phyloP scores from a whole-genome alignment of 1,284 basidiomycete genomes.

The Rhodotorula mucilaginosa region DNA sequence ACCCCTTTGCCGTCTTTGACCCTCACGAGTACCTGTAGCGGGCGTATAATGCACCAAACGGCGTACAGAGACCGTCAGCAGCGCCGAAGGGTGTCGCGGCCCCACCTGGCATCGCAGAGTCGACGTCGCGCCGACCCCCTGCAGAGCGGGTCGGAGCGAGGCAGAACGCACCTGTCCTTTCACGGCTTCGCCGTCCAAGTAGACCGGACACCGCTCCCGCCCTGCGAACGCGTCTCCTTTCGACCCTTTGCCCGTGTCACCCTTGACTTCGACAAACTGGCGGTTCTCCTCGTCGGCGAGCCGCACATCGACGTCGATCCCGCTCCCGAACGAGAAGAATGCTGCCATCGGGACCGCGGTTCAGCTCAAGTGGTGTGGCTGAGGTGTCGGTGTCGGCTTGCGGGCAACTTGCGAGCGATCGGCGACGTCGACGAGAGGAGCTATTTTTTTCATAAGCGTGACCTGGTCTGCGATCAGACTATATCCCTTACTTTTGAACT shows the following conservation, averaged over 20 bases:
- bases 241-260: conserved; percentile 60
- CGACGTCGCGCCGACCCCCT: background rate
- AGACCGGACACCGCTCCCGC: conserved; percentile 80
- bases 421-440: background rate
- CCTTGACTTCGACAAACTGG: conserved; percentile 64
- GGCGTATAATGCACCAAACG: background rate
- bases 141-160: background rate
- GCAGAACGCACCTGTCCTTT: conserved; percentile 69
- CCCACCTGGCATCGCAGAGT: conserved; percentile 6
- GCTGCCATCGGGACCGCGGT: conserved; percentile 17
- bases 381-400: background rate
- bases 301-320: conserved; percentile 87
- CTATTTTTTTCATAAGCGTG: background rate
- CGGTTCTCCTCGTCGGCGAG: conserved; percentile 81
- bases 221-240: conserved; percentile 47
- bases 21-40: conserved; percentile 70
- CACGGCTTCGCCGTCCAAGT: conserved; percentile 90
- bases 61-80: background rate
- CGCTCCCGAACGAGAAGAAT: conserved; percentile 71
- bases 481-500: no score
- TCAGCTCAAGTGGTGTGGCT: background rate
- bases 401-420: background rate
- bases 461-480: no score
- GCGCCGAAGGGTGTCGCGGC: background rate
- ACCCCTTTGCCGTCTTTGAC: conserved; percentile 94